phyloP scores from a whole-genome alignment of 2,329 filamentous ascomycete genomes.

The Thielaviopsis euricoi region DNA sequence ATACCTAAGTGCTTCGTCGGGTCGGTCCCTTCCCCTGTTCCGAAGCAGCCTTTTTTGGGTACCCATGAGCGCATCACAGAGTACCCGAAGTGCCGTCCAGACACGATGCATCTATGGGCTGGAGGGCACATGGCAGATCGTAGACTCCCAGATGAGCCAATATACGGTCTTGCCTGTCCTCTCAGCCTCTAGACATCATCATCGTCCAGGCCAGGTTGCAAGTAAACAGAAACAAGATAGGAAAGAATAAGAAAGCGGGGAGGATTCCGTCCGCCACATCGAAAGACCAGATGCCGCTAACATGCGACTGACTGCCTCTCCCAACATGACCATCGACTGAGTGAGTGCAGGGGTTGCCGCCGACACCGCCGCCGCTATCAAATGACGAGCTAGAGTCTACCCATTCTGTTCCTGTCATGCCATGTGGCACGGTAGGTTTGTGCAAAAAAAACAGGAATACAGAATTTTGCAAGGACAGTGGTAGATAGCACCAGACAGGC shows the following conservation, averaged over 20 bases:
- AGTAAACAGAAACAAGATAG: conserved; percentile 8
- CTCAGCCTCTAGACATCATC: neutral
- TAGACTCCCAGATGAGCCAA: conserved; percentile 12
- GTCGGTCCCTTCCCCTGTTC: too few species aligned
- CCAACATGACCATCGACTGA: neutral
- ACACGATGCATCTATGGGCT: conserved; percentile 8
- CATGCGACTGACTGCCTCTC: neutral
- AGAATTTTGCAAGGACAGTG: neutral
- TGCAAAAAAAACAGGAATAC: too few species aligned
- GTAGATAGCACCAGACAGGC: neutral
- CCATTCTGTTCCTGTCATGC: neutral
- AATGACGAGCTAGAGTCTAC: neutral
- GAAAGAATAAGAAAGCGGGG: conserved; percentile 1
- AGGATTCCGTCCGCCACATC: neutral
- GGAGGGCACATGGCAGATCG: neutral
- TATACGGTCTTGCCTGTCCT: conserved; percentile 3
- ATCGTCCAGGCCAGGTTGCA: conserved; percentile 8
- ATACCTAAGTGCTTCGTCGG: neutral
- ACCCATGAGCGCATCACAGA: conserved; percentile 8
- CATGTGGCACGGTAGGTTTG: neutral
- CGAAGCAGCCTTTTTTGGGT: neutral
- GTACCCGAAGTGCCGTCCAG: conserved; percentile 27
- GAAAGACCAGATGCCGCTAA: neutral
- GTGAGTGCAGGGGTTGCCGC: neutral
- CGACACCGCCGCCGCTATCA: too few species aligned